A percentile compares a stretch with the other conserved stretches of the same genome.
These are phyloP conservation scores for Gleditsia sinensis DNA, from an alignment of 306 rosid species.

Conservation along the genomic window DNA sequence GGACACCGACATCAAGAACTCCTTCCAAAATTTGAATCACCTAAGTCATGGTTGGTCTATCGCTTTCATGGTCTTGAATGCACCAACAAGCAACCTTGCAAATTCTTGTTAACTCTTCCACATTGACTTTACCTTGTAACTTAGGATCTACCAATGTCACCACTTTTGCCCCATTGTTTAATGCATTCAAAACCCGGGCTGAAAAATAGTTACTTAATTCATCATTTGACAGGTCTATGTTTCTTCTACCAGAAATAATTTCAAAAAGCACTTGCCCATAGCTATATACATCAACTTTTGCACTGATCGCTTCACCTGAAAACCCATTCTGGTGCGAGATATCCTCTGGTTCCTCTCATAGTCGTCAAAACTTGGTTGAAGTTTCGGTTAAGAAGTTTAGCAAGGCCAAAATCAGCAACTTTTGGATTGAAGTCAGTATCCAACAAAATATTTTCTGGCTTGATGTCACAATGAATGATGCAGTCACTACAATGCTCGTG, in stretches of 20 bases:
- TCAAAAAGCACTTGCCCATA: slow-evolving; percentile 46
- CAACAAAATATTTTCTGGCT: slow-evolving; percentile 52
- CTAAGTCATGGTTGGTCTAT: neutral
- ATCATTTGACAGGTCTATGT: slow-evolving; percentile 34
- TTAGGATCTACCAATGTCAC: slow-evolving; percentile 24
- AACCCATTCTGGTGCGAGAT: slow-evolving; percentile 9
- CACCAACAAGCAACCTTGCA: slow-evolving; percentile 14
- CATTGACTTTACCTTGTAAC: neutral
- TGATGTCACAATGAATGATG: no score
- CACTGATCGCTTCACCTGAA: slow-evolving; percentile 28
- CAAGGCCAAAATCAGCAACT: slow-evolving; percentile 51
- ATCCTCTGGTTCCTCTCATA: slow-evolving; percentile 52
- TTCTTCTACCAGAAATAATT: slow-evolving; percentile 43
- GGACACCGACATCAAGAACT: neutral
- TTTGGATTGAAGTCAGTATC: slow-evolving; percentile 38
- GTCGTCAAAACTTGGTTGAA: slow-evolving; percentile 47
- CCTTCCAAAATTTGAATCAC: slow-evolving; percentile 14
- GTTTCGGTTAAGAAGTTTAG: slow-evolving; percentile 45
- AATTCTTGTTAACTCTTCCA: neutral
- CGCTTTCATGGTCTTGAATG: slow-evolving; percentile 15
- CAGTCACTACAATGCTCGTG: no score
- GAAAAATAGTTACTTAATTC: slow-evolving; percentile 39
- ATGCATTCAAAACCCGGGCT: slow-evolving; percentile 20
- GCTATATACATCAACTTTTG: slow-evolving; percentile 51
- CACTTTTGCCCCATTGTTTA: slow-evolving; percentile 26